phyloP scores from a whole-genome alignment of 2,329 filamentous ascomycete genomes.

The Apiospora aurea region DNA sequence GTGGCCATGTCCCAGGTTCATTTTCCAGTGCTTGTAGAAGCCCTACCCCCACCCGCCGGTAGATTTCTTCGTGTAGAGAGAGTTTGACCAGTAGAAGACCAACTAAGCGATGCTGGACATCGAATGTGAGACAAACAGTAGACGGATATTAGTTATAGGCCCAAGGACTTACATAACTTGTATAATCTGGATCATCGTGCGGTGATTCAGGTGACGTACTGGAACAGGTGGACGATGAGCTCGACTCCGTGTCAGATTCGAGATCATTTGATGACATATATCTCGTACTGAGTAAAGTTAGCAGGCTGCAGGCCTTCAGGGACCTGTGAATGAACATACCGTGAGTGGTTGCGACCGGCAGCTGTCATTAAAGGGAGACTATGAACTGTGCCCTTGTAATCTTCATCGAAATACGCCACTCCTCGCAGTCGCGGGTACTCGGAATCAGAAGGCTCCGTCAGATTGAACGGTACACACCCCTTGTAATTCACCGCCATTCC shows the following conservation, averaged over 20 bases:
- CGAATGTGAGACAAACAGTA: not conserved
- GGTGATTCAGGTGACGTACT: not conserved
- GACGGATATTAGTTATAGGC: not conserved
- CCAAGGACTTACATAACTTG: not conserved
- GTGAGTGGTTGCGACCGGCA: not conserved
- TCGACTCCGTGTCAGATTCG: not conserved
- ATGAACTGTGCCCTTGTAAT: not conserved
- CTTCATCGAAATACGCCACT: not conserved
- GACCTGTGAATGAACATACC: not conserved
- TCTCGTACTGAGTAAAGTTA: not conserved
- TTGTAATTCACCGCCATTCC: too few relatives aligned
- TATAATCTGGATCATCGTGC: not conserved
- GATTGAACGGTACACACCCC: not conserved
- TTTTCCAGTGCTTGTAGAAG: fast-evolving
- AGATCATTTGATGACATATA: not conserved
- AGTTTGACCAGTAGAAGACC: not conserved
- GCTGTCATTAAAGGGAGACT: not conserved
- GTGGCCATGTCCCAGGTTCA: not conserved
- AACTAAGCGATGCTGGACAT: not conserved
- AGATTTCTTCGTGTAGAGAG: not conserved
- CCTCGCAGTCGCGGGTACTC: not conserved
- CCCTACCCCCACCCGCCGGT: not conserved
- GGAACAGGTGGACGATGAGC: not conserved
- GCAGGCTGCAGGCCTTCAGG: too few relatives aligned
- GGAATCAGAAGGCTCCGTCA: not conserved